Evolutionary conservation across 75 land plant genomes (phyloP).

Genomic region (Sequoia sempervirens): DNA sequence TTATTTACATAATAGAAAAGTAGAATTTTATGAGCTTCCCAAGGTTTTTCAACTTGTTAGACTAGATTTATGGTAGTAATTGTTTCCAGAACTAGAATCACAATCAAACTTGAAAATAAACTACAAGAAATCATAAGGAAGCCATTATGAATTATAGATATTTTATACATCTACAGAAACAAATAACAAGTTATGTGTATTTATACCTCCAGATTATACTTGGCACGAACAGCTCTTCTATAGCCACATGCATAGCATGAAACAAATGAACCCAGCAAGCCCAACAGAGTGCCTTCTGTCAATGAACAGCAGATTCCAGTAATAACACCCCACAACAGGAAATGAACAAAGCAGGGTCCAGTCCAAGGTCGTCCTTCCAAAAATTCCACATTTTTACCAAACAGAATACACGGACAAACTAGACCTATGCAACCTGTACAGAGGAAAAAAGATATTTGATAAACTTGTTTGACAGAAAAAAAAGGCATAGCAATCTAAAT

Average conservation of each 20-base stretch:
- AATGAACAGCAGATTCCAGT: conserved; percentile 62
- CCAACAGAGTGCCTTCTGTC: conserved; percentile 52
- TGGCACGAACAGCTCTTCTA: conserved; percentile 55
- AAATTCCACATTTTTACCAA: conserved; percentile 80
- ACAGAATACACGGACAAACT: conserved; percentile 71
- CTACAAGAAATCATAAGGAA: neutral
- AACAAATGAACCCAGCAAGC: conserved; percentile 60
- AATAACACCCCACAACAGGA: conserved; percentile 57
- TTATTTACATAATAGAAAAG: neutral
- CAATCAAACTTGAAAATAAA: neutral
- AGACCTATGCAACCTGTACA: conserved; percentile 79
- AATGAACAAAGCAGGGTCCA: conserved; percentile 72
- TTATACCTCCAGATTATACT: conserved; percentile 72
- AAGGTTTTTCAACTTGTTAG: neutral
- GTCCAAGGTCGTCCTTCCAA: conserved; percentile 65
- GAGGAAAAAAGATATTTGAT: neutral
- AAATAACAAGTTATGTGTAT: neutral
- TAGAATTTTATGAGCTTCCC: neutral
- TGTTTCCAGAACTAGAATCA: too few relatives aligned
- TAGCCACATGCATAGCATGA: conserved; percentile 86
- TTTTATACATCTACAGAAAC: neutral
- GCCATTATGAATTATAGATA: neutral
- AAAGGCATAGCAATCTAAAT: neutral
- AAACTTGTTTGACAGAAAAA: neutral
- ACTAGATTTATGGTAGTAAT: neutral